Evolutionary conservation across 2,329 filamentous ascomycete species (phyloP), one percentile per base, ranked within the genome.

Genomic region (Cladophialophora chaetospira): DNA sequence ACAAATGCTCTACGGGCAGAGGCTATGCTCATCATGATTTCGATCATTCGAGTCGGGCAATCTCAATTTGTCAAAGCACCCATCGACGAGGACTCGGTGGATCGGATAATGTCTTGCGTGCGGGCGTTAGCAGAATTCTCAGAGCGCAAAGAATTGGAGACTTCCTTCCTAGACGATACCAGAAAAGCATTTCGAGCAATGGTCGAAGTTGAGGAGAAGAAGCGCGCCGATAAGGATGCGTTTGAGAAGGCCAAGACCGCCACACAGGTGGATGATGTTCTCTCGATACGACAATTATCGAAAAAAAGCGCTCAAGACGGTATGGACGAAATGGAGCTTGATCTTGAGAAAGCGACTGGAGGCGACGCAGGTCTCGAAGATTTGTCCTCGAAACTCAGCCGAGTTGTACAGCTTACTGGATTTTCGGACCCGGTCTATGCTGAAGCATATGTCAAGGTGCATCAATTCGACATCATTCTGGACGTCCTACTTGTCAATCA

Each of bases 1-100:
- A 97, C 93, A 26, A 99, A 99, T 67, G 92, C 93, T 26, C 82
- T 99, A 23, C 88, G 91, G 47, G 94, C 94, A 3, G 94, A 99
- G 74, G 94, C 94, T 42, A 99, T 99, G 94, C 82, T 99, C 51
- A 97, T 99, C 71, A 96, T 97, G 92, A 96, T 99, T 67, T 97
- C 94, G 4, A 95, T 99, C 65, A 91, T 99, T 65, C 91, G 94
- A 47, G 94, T 97, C 59, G 94, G 94, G 36, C 94, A 99, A 75
- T 97, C 93, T n/a, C 91, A 96, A 63, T 99, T 99, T 66, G 94
- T 96, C 70, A 97, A 97, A 78, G 88, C 91, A 1, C 89, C 91
- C 2, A 97, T 99, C 63, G 94, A 99, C 62, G 94, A 99, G 72
- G 94, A 99, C 72, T 97, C 94, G 0, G 84, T 97, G n/a, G 94